Evolutionary conservation across 139 green algal species (phyloP).

Genomic region (Ulvella scutata): DNA sequence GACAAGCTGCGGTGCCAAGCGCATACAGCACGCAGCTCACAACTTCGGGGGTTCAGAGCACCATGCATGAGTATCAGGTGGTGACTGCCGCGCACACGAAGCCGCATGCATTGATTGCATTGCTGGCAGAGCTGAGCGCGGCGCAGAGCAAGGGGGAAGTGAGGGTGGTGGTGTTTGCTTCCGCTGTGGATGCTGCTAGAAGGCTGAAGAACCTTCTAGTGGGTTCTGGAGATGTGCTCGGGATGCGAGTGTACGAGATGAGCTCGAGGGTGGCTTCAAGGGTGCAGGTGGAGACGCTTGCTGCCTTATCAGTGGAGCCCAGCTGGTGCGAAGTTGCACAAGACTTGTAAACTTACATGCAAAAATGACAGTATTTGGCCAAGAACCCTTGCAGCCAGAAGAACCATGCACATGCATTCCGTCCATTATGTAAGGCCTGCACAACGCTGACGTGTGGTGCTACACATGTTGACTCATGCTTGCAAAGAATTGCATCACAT

Average conservation of each 20-base stretch:
- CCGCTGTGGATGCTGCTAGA: constrained; percentile 61
- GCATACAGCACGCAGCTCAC: too few relatives aligned
- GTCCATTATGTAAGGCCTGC: too few relatives aligned
- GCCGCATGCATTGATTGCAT: constrained; percentile 43
- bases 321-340: not conserved
- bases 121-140: constrained; percentile 35
- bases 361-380: too few relatives aligned
- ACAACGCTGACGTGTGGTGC: too few relatives aligned
- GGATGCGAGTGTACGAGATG: not conserved
- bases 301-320: not conserved
- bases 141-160: constrained; percentile 12
- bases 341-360: too few relatives aligned
- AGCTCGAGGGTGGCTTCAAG: not conserved
- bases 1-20: too few relatives aligned
- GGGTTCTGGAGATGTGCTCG: not conserved
- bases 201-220: not conserved
- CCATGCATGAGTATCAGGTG: constrained; percentile 58
- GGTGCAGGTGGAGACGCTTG: not conserved
- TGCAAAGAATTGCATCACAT: too few relatives aligned
- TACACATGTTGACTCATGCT: too few relatives aligned
- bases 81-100: constrained; percentile 44
- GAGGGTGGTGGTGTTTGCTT: constrained; percentile 62
- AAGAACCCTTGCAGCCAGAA: too few relatives aligned
- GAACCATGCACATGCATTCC: too few relatives aligned
- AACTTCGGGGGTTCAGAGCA: too few relatives aligned